Evolutionary conservation across 495 filamentous ascomycete species (phyloP), one percentile per base, ranked within the genome.

Genomic region (Talaromyces proteolyticus): DNA sequence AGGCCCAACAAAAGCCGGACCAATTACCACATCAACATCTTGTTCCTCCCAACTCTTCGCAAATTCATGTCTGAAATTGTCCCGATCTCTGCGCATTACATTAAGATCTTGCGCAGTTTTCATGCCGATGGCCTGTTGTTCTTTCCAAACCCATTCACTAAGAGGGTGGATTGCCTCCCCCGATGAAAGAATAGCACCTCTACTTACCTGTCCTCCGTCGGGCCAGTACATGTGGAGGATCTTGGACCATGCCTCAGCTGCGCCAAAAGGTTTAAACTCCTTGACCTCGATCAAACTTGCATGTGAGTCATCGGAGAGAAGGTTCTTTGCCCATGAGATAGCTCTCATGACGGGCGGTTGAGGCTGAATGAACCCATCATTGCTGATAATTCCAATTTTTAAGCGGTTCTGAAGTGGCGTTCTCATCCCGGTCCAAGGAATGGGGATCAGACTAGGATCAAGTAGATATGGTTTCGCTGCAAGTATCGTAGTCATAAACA

Each of bases 381-480:
- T 19, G 41, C 6, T 11, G 11, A 43, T 19, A 43, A 19, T 20
- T n/a, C 18, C 41, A 43, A 20, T 12, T 43, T 43, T 21, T 21
- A 10, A 10, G 16, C 41, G 21, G 17, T 21, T 18, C 7, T 20
- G 14, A 20, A 11, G 21, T 43, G 2, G 41, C 38, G 38, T 40
- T 18, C 16, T 14, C 17, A 40, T n/a, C 5, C 8, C n/a, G 1
- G 18, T 20, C 41, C 41, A 67, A 1, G 86, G 85, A 6, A 88
- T 63, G 18, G 84, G 69, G 7, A 67, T 70, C 5, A 67, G 64
- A 1, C 76, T 86, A 1, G 87, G 85, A 3, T 72, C 73, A n/a
- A n/a, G 12, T 4, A 40, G 38, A 18, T 40, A 18, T 40, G 38
- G 38, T 16, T 40, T 40, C 6, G 17, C 38, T 18, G 6, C 11